phyloP scores from a whole-genome alignment of 169 alveolate genomes.

The Theileria orientalis region DNA sequence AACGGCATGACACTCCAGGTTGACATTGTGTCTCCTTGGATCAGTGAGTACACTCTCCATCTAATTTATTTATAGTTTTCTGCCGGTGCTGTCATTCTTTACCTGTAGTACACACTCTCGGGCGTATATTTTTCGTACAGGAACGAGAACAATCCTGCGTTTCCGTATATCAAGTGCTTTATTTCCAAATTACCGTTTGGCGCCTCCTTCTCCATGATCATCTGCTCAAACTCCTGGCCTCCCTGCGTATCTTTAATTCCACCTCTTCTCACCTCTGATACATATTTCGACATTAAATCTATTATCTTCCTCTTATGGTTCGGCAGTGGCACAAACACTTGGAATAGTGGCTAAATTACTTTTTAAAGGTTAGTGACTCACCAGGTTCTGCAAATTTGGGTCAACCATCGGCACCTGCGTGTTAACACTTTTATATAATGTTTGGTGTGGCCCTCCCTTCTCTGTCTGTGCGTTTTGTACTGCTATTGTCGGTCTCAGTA shows the following conservation, averaged over 20 bases:
- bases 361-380: background rate
- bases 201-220: constrained; percentile 35
- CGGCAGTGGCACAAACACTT: constrained; percentile 20
- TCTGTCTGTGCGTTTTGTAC: background rate
- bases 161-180: background rate
- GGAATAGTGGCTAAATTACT: constrained; percentile 10
- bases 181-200: constrained; percentile 19
- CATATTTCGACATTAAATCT: constrained; percentile 52
- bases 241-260: background rate
- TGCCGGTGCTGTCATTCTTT: no score
- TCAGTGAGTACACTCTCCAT: constrained; percentile 63
- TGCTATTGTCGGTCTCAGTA: background rate
- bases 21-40: constrained; percentile 43
- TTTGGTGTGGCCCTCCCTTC: background rate
- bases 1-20: constrained; percentile 33
- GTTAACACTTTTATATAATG: background rate
- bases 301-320: constrained; percentile 30
- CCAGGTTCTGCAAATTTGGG: background rate
- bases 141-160: constrained; percentile 46
- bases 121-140: constrained; percentile 29
- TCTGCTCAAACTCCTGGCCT: constrained; percentile 36
- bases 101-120: constrained; percentile 62
- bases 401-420: background rate
- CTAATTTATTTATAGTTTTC: constrained; percentile 15
- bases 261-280: constrained; percentile 18